Evolutionary conservation across 495 filamentous ascomycete genomes (phyloP).

Genomic region (Aspergillus homomorphus): DNA sequence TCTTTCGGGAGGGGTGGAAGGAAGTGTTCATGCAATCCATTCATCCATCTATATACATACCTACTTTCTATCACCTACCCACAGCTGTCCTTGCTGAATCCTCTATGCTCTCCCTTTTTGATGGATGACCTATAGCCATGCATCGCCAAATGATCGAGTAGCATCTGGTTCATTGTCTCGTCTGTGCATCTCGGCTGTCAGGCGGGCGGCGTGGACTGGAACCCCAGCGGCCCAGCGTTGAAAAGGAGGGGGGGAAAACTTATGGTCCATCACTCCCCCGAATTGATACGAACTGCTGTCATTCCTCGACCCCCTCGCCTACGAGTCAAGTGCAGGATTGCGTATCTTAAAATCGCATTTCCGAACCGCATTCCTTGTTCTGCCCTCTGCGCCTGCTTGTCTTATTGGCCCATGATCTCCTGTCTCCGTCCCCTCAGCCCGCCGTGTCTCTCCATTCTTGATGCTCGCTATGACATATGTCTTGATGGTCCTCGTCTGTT

Average conservation of each 20-base stretch:
- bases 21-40: background rate
- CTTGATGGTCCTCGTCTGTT: background rate
- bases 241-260: background rate
- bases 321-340: conserved; percentile 1
- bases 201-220: background rate
- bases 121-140: background rate
- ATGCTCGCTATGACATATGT: background rate
- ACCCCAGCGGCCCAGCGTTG: background rate
- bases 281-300: background rate
- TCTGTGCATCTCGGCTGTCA: background rate
- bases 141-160: background rate
- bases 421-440: background rate
- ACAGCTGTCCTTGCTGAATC: background rate
- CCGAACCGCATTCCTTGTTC: background rate
- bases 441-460: background rate
- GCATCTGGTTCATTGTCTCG: background rate
- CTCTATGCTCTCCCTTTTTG: background rate
- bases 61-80: background rate
- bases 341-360: background rate
- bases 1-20: too few relatives aligned
- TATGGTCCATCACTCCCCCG: background rate
- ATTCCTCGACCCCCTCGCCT: background rate
- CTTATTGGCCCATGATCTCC: background rate
- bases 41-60: background rate
- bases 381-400: background rate